These are phyloP conservation scores for Penicillium robsamsonii DNA, from an alignment of 495 filamentous ascomycete genomes.

Conservation along the genomic window DNA sequence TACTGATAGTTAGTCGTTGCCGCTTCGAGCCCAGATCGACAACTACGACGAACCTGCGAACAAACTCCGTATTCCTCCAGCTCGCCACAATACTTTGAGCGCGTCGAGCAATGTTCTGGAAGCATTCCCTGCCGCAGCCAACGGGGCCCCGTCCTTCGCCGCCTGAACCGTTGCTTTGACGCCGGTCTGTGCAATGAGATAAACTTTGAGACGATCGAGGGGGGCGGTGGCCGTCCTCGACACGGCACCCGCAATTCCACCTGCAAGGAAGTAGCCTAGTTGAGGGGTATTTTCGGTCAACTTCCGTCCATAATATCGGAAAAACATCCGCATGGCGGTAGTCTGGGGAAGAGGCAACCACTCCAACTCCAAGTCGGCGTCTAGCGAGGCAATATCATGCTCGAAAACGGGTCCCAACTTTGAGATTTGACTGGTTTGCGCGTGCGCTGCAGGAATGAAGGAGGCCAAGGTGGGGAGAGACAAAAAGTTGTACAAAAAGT, in stretches of 20 bases:
- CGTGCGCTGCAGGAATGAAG: constrained; percentile 41
- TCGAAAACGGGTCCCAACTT: constrained; percentile 28
- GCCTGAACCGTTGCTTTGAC: constrained; percentile 59
- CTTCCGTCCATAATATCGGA: constrained; percentile 53
- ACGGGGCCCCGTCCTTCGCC: constrained; percentile 67
- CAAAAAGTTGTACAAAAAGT: constrained; percentile 43
- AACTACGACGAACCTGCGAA: constrained; percentile 73
- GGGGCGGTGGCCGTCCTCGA: constrained; percentile 93
- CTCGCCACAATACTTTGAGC: constrained; percentile 70
- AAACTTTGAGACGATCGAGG: constrained; percentile 95
- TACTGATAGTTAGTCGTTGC: constrained; percentile 33
- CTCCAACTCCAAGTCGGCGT: constrained; percentile 45
- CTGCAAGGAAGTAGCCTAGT: constrained; percentile 96
- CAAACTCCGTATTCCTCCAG: constrained; percentile 86
- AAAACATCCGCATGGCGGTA: constrained; percentile 49
- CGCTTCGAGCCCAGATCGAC: not conserved
- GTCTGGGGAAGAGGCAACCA: constrained; percentile 45
- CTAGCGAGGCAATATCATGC: constrained; percentile 32
- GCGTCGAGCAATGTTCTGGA: constrained; percentile 69
- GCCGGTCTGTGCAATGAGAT: constrained; percentile 88
- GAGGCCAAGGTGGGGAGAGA: constrained; percentile 39
- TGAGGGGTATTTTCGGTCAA: constrained; percentile 63
- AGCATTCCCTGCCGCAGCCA: constrained; percentile 64
- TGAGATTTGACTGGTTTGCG: constrained; percentile 30
- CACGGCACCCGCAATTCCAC: constrained; percentile 85